Percentiles rank a stretch among this genome's conserved stretches.
Evolutionary conservation across 2,329 filamentous ascomycete species (phyloP).

Genomic region (Geoglossum cookeanum): DNA sequence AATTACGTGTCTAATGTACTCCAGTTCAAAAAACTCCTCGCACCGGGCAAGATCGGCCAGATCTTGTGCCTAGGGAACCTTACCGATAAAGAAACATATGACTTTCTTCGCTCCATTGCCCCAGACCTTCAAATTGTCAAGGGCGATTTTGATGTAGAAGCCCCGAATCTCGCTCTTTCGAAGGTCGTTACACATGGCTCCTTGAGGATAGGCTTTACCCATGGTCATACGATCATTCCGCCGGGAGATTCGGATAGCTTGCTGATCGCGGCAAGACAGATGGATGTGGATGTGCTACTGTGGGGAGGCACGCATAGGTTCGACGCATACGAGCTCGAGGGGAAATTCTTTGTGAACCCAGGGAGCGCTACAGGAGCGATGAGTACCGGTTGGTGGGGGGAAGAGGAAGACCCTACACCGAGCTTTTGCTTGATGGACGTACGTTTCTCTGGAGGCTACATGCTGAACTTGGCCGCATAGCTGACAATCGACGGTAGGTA

Average conservation of each 20-base stretch:
- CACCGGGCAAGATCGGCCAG: slow-evolving; percentile 38
- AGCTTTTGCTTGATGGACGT: slow-evolving; percentile 98
- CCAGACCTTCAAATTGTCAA: slow-evolving; percentile 51
- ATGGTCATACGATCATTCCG: slow-evolving; percentile 54
- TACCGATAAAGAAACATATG: slow-evolving; percentile 35
- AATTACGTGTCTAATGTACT: neutral
- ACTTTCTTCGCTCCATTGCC: slow-evolving; percentile 34
- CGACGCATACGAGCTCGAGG: slow-evolving; percentile 53
- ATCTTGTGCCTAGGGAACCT: slow-evolving; percentile 40
- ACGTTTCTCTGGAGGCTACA: slow-evolving; percentile 23
- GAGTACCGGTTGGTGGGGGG: slow-evolving; percentile 37
- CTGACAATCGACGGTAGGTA: slow-evolving; percentile 34
- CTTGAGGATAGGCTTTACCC: slow-evolving; percentile 49
- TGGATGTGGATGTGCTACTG: slow-evolving; percentile 50
- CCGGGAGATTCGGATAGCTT: slow-evolving; percentile 46
- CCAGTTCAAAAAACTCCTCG: slow-evolving; percentile 35
- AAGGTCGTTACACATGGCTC: slow-evolving; percentile 53
- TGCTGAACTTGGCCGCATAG: neutral
- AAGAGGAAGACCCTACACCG: slow-evolving; percentile 51
- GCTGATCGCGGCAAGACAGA: slow-evolving; percentile 48
- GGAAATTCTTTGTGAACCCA: slow-evolving; percentile 52
- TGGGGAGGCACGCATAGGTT: slow-evolving; percentile 54
- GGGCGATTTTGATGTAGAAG: slow-evolving; percentile 49
- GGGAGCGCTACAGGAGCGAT: slow-evolving; percentile 49
- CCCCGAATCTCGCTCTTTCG: slow-evolving; percentile 42